Conservation (phyloP, 2,329 filamentous ascomycete genomes). For the Colletotrichum melonis region DNA sequence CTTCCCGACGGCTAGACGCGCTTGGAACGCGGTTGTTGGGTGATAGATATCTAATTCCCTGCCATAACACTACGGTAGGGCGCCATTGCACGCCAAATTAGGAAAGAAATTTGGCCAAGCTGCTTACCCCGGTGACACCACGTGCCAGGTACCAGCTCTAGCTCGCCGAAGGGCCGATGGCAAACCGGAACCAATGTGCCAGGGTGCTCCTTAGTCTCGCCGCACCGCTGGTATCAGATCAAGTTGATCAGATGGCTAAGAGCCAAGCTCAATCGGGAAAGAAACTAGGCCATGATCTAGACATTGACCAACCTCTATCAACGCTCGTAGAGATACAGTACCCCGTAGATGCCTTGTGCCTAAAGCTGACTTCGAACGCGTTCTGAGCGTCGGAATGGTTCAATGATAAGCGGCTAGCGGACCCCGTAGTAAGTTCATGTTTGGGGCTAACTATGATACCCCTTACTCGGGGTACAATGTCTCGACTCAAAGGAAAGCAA, state of each 20-base stretch:
- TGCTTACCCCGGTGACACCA: neutral
- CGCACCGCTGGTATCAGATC: neutral
- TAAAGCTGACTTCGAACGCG: neutral
- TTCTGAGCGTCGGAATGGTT: no score
- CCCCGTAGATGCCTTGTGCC: neutral
- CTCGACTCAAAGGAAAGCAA: no score
- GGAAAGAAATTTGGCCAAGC: neutral
- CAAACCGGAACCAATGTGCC: neutral
- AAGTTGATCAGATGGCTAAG: neutral
- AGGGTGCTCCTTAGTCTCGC: neutral
- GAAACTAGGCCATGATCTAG: neutral
- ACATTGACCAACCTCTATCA: neutral
- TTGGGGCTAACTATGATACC: no score
- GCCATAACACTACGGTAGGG: neutral
- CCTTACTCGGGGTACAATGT: no score
- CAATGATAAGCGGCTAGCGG: no score
- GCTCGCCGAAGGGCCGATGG: neutral
- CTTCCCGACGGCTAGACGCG: neutral
- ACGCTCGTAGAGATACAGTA: neutral
- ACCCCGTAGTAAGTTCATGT: no score
- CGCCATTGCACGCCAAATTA: neutral
- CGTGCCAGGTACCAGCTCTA: neutral
- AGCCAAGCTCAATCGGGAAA: conserved; percentile 3
- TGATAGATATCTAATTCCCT: neutral
- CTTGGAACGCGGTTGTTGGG: no score